Percentiles rank a stretch among this genome's conserved stretches.
These are phyloP conservation scores for Coccomyxa subellipsoidea DNA, from an alignment of 163 green algal genomes.

Conservation along the genomic window DNA sequence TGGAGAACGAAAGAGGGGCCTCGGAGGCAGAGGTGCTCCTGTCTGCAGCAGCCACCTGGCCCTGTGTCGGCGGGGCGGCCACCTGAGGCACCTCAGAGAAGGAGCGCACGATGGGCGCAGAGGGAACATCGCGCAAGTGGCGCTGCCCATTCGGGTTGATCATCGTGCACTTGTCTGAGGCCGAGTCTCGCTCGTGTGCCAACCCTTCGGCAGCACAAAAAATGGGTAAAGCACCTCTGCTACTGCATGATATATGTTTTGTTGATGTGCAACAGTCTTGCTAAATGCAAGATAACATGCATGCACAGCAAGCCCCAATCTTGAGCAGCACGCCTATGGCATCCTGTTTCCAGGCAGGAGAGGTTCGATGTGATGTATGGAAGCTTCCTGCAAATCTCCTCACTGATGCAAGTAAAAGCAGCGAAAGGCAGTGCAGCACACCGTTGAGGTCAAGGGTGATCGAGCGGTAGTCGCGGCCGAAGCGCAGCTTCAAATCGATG, in stretches of 20 bases:
- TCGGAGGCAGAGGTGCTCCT: background rate
- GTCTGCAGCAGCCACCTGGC: background rate
- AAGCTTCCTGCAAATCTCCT: too few relatives aligned
- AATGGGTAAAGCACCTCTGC: background rate
- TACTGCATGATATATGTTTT: too few relatives aligned
- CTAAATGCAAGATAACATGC: too few relatives aligned
- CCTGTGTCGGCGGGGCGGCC: background rate
- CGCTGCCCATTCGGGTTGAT: constrained; percentile 32
- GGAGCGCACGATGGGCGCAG: constrained; percentile 8
- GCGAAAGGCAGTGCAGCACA: too few relatives aligned
- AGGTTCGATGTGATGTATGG: too few relatives aligned
- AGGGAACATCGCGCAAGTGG: constrained; percentile 19
- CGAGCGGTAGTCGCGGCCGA: constrained; percentile 54
- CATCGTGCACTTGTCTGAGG: constrained; percentile 61
- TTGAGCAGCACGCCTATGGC: too few relatives aligned
- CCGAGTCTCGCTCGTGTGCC: constrained; percentile 45
- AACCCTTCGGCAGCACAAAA: constrained; percentile 8
- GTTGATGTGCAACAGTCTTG: too few relatives aligned
- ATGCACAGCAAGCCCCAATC: too few relatives aligned
- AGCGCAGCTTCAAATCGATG: constrained; percentile 31
- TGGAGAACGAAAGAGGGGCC: background rate
- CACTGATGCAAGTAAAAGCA: too few relatives aligned
- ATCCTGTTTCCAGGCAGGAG: too few relatives aligned
- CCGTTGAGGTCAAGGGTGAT: constrained; percentile 56
- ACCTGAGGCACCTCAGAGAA: background rate